Percentiles rank a stretch among this genome's conserved stretches.
Evolutionary conservation across 768 basidiomycete genomes (phyloP).

Genomic region (Dacryopinax spathularia): DNA sequence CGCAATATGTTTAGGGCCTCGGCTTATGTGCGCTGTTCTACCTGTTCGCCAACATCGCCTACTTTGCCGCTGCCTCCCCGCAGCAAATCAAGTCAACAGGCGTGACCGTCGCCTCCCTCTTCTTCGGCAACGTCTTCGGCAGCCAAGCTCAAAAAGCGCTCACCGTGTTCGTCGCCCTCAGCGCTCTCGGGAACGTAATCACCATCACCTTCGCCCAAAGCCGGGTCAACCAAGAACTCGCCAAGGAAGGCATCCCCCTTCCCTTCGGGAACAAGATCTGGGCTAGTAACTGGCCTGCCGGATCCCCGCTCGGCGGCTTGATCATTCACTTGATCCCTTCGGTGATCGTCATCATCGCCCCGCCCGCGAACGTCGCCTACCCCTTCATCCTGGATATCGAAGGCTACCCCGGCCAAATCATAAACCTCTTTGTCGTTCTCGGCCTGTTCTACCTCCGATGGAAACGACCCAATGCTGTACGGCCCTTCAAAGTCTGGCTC

Average conservation of each 20-base stretch:
- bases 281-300: constrained; percentile 50
- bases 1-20: constrained; percentile 24
- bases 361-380: constrained; percentile 39
- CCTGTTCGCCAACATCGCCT: constrained; percentile 43
- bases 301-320: constrained; percentile 42
- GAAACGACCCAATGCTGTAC: constrained; percentile 31
- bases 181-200: constrained; percentile 24
- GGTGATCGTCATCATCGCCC: constrained; percentile 41
- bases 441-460: constrained; percentile 46
- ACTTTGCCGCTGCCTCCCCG: constrained; percentile 41
- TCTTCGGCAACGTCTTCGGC: constrained; percentile 48
- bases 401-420: constrained; percentile 41
- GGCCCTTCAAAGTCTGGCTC: constrained; percentile 51
- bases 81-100: constrained; percentile 35
- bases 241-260: constrained; percentile 48
- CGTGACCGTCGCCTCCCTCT: constrained; percentile 45
- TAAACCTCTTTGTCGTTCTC: constrained; percentile 42
- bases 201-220: constrained; percentile 34
- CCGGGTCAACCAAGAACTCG: constrained; percentile 46
- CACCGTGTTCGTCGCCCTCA: constrained; percentile 44
- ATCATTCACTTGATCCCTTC: constrained; percentile 44
- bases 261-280: constrained; percentile 45
- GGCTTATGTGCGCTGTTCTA: constrained; percentile 41
- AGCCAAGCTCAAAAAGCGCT: constrained; percentile 37
- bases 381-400: constrained; percentile 47